Base-by-base conservation (phyloP, 345 rosid genomes). In the Nephelium lappaceum region DNA sequence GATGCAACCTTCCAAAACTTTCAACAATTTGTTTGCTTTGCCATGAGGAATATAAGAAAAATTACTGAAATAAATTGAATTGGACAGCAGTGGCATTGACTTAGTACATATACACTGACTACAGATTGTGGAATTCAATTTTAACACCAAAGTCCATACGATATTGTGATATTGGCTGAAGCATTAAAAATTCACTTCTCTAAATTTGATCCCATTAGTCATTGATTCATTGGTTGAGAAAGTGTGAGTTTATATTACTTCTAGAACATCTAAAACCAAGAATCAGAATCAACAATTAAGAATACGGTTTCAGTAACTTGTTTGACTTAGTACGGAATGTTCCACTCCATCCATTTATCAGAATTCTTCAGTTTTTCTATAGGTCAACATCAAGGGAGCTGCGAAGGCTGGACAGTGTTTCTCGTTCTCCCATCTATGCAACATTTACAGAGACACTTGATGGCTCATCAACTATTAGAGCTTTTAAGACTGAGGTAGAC, bases 361-460 rank as follows among this genome's bases (percentile, higher is more conserved):
- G 64, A 83, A 24, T 74, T 86, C 82, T 86, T 68, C 90, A 95
- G 99, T 88, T 88, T 84, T 93, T 95, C 86, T 93, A 95, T 86
- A 93, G 98, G 87, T 93, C 99, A 76, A 93, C 98, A 78, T 92
- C 98, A 68, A 90, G 99, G 88, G 99, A 93, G 79, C 79, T 95
- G 81, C 87, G 98, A 77, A 89, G 99, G 86, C 81, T 95, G 74
- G 99, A 93, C 83, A 92, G 98, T 85, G 93, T 95, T 83, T 87
- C 98, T 78, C 93, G 96, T 64, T 95, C 98, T 73, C 98, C 99
- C 25, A 95, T 95, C 69, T 95, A 95, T 76, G 83, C 97, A 67
- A 90, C 93, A 67, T 95, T 95, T 85, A 88, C 90, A 1, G 99
- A 95, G 89, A 92, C 95, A 70, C 93, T 95, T 25, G 95, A 90